phyloP scores from a whole-genome alignment of 768 basidiomycete species.

The Cubamyces lactineus region DNA sequence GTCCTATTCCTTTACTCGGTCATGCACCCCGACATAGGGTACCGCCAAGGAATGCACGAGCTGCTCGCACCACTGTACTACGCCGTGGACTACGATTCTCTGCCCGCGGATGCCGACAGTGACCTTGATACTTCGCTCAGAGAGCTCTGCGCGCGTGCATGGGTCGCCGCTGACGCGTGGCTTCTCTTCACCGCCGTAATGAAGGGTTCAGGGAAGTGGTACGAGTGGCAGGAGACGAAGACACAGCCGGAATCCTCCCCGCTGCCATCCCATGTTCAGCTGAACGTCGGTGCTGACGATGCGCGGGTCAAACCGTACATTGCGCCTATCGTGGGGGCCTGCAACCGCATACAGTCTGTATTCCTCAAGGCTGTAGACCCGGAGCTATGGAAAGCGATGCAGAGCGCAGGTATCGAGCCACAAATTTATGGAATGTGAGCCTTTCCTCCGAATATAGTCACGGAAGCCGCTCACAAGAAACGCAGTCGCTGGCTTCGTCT shows the following conservation, averaged over 20 bases:
- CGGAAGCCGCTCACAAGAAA: slow-evolving; percentile 12
- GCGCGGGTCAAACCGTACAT: slow-evolving; percentile 65
- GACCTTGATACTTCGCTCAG: slow-evolving; percentile 43
- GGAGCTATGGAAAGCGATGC: slow-evolving; percentile 71
- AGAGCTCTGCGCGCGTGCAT: slow-evolving; percentile 66
- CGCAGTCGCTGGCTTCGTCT: slow-evolving; percentile 89
- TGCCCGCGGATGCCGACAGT: slow-evolving; percentile 42
- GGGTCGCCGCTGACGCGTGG: slow-evolving; percentile 89
- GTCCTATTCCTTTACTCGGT: slow-evolving; percentile 85
- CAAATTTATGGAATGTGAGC: slow-evolving; percentile 95
- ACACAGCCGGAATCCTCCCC: slow-evolving; percentile 34
- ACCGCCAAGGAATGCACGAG: slow-evolving; percentile 99
- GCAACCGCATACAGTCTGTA: slow-evolving; percentile 76
- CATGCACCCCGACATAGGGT: slow-evolving; percentile 82
- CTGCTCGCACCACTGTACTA: slow-evolving; percentile 87
- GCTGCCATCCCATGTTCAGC: slow-evolving; percentile 49
- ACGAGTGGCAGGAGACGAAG: slow-evolving; percentile 46
- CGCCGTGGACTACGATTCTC: slow-evolving; percentile 81
- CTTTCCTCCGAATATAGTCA: background rate
- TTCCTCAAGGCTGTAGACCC: slow-evolving; percentile 82
- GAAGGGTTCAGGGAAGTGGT: slow-evolving; percentile 78
- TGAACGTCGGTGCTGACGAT: slow-evolving; percentile 47
- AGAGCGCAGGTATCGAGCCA: slow-evolving; percentile 85
- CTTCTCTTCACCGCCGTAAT: slow-evolving; percentile 80
- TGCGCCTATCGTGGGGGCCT: slow-evolving; percentile 84